Conservation (phyloP, 2,329 filamentous ascomycete species). For the Periglandula ipomoeae region DNA sequence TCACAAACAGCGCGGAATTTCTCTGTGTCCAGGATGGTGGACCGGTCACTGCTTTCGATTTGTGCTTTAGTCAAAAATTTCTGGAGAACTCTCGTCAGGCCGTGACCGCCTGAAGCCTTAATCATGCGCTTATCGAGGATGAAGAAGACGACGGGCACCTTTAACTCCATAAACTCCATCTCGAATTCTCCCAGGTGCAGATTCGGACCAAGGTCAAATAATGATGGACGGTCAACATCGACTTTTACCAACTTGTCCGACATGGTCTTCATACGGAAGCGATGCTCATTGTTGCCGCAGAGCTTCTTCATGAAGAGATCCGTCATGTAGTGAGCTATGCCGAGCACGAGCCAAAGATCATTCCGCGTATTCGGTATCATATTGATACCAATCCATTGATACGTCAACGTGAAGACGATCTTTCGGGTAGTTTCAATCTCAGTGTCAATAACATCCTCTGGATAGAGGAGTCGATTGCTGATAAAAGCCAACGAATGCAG, state of each 20-base stretch:
- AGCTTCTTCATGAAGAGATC: slow-evolving; percentile 85
- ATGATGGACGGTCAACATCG: slow-evolving; percentile 72
- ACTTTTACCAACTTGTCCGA: slow-evolving; percentile 74
- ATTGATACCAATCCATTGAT: slow-evolving; percentile 90
- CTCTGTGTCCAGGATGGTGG: slow-evolving; percentile 64
- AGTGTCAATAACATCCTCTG: slow-evolving; percentile 75
- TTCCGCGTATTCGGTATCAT: slow-evolving; percentile 73
- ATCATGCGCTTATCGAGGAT: slow-evolving; percentile 86
- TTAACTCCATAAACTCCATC: slow-evolving; percentile 80
- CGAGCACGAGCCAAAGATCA: slow-evolving; percentile 84
- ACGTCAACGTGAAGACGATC: slow-evolving; percentile 75
- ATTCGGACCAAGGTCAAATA: slow-evolving; percentile 69
- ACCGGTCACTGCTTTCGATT: slow-evolving; percentile 49
- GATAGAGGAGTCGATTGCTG: slow-evolving; percentile 77
- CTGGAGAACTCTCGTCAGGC: slow-evolving; percentile 76
- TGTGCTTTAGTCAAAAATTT: slow-evolving; percentile 81
- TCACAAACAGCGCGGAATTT: slow-evolving; percentile 79
- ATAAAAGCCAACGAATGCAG: slow-evolving; percentile 80
- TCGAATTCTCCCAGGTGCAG: slow-evolving; percentile 78
- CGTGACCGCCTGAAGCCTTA: slow-evolving; percentile 74
- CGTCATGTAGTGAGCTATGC: slow-evolving; percentile 89
- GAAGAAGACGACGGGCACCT: slow-evolving; percentile 83
- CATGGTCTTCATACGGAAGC: slow-evolving; percentile 78
- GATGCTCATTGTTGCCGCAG: slow-evolving; percentile 90
- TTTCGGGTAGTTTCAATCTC: slow-evolving; percentile 73